These are phyloP conservation scores for Solanum tarijense DNA, from an alignment of 257 asterid genomes.

Conservation along the genomic window DNA sequence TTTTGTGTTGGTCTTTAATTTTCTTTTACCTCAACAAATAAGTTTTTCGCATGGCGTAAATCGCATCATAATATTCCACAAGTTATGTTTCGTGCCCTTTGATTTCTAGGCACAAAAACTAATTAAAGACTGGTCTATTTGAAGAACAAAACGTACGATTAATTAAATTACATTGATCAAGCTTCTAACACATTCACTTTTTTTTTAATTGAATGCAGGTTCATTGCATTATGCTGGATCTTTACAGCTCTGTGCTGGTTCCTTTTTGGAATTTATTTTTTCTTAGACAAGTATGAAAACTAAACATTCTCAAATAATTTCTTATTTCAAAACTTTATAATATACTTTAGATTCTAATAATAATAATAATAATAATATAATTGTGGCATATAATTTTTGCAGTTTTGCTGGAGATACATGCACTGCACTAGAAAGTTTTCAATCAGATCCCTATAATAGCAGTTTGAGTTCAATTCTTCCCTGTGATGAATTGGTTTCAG, in stretches of 20 bases:
- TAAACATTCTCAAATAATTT: too few species aligned
- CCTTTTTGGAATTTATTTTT: constrained; percentile 58
- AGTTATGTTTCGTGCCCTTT: background rate
- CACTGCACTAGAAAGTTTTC: constrained; percentile 65
- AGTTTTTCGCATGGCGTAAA: too few species aligned
- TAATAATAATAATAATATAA: background rate
- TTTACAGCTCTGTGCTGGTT: constrained; percentile 55
- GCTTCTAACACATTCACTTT: background rate
- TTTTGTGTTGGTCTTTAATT: too few species aligned
- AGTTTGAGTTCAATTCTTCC: constrained; percentile 81
- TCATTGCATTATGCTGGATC: constrained; percentile 55
- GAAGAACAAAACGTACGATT: background rate
- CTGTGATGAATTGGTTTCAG: constrained; percentile 63
- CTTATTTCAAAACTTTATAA: background rate
- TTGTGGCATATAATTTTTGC: background rate
- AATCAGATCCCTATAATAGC: constrained; percentile 64
- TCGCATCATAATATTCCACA: too few species aligned
- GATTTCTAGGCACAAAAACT: too few species aligned
- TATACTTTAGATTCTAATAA: background rate
- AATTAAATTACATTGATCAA: background rate
- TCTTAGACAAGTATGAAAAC: constrained; percentile 45
- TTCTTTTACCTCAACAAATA: background rate
- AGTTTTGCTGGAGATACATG: constrained; percentile 80
- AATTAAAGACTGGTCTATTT: too few species aligned
- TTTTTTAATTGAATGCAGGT: constrained; percentile 23